Evolutionary conservation across 192 early-diverging fungal species (phyloP), one percentile per base, ranked within the genome.

Genomic region (Coemansia brasiliensis): DNA sequence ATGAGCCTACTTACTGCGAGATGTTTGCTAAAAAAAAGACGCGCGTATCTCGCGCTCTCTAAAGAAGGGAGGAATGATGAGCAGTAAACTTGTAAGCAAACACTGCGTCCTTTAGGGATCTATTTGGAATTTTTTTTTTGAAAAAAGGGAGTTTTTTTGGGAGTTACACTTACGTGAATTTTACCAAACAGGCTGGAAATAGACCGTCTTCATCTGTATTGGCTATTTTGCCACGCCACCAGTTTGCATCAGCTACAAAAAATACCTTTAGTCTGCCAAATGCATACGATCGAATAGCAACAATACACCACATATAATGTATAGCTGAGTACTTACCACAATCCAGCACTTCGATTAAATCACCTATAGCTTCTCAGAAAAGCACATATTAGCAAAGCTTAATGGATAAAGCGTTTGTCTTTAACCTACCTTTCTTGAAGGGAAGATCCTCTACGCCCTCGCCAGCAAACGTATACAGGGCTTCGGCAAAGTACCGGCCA

Each of bases 111-210:
- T 35, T 35, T 35, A 35, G 32, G 32, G 32, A 35, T 35, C 32
- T 35, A 35, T 35, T 7, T 35, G 32, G 32, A 49, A 6, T 16
- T 39, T 39, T 12, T 39, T 39, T 39, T 39, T 39, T 39, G 37
- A 25, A 9, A 49, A 49, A 45, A 22, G 43, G 20, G 49, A 3
- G 1, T 17, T 42, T 42, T 39, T 10, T 20, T 56, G 38, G 54
- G n/a, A n/a, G 40, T 59, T 37, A 21, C 54, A 80, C 77, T 80
- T 80, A 80, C 77, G 70, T 68, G 66, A 80, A 74, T 41, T 73
- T 73, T 65, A 82, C 80, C 45, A 82, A 59, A 32, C 80, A 82
- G 1, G 80, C 74, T 39, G 80, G 80, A 45, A 82, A 82, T 43
- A 77, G 63, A 4, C 80, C 80, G 39, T 74, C 74, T 59, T 70